A percentile compares a stretch with the other conserved stretches of the same genome.
These are phyloP conservation scores for Avena sativa DNA, from an alignment of 176 grass and related monocot genomes.

Conservation along the genomic window DNA sequence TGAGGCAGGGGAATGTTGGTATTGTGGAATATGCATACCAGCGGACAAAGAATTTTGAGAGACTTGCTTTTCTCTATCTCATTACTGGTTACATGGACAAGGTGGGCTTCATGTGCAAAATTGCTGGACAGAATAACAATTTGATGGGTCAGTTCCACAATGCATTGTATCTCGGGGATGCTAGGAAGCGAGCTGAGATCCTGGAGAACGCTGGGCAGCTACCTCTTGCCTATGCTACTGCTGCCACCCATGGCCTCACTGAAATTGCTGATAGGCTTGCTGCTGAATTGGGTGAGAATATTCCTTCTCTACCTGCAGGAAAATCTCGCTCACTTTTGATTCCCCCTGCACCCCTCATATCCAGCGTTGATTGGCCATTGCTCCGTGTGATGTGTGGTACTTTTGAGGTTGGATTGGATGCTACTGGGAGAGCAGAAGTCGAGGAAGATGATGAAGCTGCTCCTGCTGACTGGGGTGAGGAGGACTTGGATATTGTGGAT, in stretches of 20 bases:
- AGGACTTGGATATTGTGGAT: constrained; percentile 89
- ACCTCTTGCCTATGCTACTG: constrained; percentile 91
- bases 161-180: constrained; percentile 93
- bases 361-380: constrained; percentile 91
- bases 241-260: constrained; percentile 83
- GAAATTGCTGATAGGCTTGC: constrained; percentile 83
- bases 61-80: constrained; percentile 96
- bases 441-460: constrained; percentile 83
- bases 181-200: constrained; percentile 84
- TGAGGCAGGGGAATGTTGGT: constrained; percentile 94
- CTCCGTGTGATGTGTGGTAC: constrained; percentile 89
- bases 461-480: constrained; percentile 93
- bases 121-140: constrained; percentile 93
- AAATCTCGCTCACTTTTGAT: constrained; percentile 71
- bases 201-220: constrained; percentile 91
- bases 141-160: constrained; percentile 99
- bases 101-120: constrained; percentile 89
- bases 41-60: constrained; percentile 96
- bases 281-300: constrained; percentile 84
- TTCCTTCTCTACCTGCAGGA: constrained; percentile 77
- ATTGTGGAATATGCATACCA: constrained; percentile 99
- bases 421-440: constrained; percentile 59
- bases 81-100: constrained; percentile 93
- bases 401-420: constrained; percentile 89
- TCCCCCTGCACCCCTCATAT: constrained; percentile 71